Conservation (phyloP, 306 rosid species). For the Prunus armeniaca region DNA sequence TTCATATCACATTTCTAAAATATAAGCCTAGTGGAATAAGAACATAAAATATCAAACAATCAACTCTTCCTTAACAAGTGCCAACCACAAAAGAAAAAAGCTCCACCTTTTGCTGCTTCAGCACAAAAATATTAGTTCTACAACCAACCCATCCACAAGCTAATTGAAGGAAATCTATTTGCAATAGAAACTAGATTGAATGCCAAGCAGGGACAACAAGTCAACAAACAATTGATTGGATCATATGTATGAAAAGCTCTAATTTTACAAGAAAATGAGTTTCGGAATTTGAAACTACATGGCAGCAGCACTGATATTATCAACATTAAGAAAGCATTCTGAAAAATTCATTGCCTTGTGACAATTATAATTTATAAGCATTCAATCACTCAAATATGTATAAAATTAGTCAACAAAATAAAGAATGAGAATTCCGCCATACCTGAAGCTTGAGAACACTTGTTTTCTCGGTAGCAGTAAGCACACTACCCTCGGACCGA, state of each 20-base stretch:
- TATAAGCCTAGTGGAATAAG: background rate
- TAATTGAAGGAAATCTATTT: background rate
- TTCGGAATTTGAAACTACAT: background rate
- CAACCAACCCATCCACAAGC: background rate
- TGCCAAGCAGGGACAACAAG: background rate
- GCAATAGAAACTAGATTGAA: background rate
- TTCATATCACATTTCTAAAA: background rate
- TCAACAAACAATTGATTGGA: background rate
- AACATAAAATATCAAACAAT: background rate
- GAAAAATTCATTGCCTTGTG: background rate
- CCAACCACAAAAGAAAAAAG: background rate
- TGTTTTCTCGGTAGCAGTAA: slow-evolving; percentile 57
- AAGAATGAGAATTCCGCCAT: background rate
- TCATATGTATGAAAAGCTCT: background rate
- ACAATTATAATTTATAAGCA: background rate
- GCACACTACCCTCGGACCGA: slow-evolving; percentile 69
- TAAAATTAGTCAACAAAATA: background rate
- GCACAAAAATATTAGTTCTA: background rate
- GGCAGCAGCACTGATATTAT: background rate
- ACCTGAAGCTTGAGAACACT: slow-evolving; percentile 86
- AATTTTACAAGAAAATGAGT: background rate
- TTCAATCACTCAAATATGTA: background rate
- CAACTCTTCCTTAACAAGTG: background rate
- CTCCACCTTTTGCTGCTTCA: background rate
- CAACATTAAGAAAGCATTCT: background rate